A percentile compares a stretch with the other conserved stretches of the same genome.
These are phyloP conservation scores for Aspergillus alliaceus DNA, from an alignment of 2,329 filamentous ascomycete species.

Conservation along the genomic window DNA sequence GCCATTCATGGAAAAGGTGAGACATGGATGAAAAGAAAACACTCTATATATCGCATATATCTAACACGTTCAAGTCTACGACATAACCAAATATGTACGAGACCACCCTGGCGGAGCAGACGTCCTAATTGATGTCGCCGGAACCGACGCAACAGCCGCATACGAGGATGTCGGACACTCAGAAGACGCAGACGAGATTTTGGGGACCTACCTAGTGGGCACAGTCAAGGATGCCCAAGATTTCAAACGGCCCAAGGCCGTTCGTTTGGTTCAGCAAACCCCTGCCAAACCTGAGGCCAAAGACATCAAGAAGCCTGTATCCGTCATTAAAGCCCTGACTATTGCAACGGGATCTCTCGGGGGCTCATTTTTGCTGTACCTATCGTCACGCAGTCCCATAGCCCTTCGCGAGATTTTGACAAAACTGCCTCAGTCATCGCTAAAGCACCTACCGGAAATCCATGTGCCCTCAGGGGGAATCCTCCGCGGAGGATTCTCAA, in stretches of 20 bases:
- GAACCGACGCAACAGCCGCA: constrained; percentile 42
- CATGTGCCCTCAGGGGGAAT: background rate
- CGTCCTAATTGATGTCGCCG: constrained; percentile 41
- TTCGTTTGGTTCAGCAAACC: constrained; percentile 19
- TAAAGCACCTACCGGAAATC: background rate
- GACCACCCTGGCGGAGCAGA: constrained; percentile 56
- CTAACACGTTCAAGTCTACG: constrained; percentile 49
- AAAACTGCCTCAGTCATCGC: background rate
- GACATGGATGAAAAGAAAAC: background rate
- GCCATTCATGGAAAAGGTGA: constrained; percentile 57
- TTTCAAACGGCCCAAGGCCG: constrained; percentile 14
- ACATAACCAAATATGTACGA: constrained; percentile 57
- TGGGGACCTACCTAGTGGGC: constrained; percentile 38
- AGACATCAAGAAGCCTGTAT: background rate
- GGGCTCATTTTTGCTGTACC: background rate
- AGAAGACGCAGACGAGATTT: constrained; percentile 45
- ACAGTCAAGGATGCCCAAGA: constrained; percentile 27
- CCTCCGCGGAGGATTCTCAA: constrained; percentile 15
- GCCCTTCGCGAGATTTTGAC: background rate
- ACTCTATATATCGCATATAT: background rate
- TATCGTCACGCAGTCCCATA: background rate
- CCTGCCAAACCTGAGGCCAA: background rate
- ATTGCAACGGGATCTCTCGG: constrained; percentile 1
- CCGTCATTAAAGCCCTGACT: background rate
- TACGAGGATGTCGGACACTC: constrained; percentile 49